These are phyloP conservation scores for Solanum chmielewskii DNA, from an alignment of 257 asterid species.

Conservation along the genomic window DNA sequence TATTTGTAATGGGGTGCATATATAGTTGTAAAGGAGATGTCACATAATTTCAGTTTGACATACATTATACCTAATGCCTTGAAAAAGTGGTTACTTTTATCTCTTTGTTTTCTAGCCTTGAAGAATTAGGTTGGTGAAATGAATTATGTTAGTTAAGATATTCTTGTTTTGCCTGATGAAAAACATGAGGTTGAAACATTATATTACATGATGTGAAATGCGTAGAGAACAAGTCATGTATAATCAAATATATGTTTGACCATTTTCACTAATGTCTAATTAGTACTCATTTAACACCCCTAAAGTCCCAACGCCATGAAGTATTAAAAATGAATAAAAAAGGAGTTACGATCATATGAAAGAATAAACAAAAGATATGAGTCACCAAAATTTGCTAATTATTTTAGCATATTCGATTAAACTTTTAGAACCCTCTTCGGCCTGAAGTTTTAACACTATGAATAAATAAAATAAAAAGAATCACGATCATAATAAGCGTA, in stretches of 20 bases:
- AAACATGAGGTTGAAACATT: not conserved
- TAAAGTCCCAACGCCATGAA: not conserved
- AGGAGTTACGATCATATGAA: not conserved
- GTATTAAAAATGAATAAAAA: no score
- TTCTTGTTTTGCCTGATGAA: not conserved
- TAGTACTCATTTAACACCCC: not conserved
- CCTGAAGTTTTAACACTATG: no score
- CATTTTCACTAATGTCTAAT: not conserved
- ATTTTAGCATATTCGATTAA: not conserved
- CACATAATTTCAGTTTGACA: conserved; percentile 15
- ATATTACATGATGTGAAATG: not conserved
- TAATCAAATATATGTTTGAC: not conserved
- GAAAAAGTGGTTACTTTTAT: not conserved
- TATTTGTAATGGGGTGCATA: not conserved
- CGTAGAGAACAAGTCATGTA: not conserved
- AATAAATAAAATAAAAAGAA: no score
- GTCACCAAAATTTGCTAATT: not conserved
- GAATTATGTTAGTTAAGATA: not conserved
- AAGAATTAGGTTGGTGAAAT: not conserved
- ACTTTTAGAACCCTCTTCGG: fast-evolving
- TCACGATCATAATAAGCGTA: no score
- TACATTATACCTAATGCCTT: conserved; percentile 14
- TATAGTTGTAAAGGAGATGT: conserved; percentile 15
- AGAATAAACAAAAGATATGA: not conserved
- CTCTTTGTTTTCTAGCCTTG: not conserved